Evolutionary conservation across 2,329 filamentous ascomycete species (phyloP), one percentile per base, ranked within the genome.

Genomic region (Cercospora nicotianae): DNA sequence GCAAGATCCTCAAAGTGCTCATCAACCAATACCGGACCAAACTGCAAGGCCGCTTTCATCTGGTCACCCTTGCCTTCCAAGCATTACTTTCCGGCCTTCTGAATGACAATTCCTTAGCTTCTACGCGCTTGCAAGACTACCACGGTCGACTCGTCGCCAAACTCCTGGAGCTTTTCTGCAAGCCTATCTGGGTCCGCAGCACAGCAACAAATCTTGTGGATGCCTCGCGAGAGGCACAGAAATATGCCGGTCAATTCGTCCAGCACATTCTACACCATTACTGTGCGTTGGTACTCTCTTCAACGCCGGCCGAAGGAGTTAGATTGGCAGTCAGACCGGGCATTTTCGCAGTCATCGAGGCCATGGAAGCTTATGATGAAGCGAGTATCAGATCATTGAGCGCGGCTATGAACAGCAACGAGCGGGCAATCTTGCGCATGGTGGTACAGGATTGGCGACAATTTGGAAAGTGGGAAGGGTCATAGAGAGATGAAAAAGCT

Each of bases 11-110:
- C 65, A 83, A 83, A 8, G 77, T 83, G 0, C 76, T 89, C 7
- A 77, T 90, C 7, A 80, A 84, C n/a, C 81, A 88, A 12, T 84
- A 89, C 72, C 84, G 87, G 23, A 80, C 84, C 16, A 85, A 86
- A 51, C 79, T 90, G 9, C 84, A 85, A 39, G 87, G 87, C 7
- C 86, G 88, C 26, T 86, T 86, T 77, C 87, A 90, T 72, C 79
- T 90, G 10, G 77, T 90, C 16, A 77, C 88, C 5, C 81, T 83
- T 0, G 79, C 85, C 12, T 81, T 90, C 66, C 85, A 88, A 72
- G 78, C 78, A 12, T 81, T 90, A 1, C 77, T 89, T 1, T 80
- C 81, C 64, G 85, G 84, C 61, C 81, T 90, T 10, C 89, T 89
- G 81, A 13, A 81, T 81, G 63, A 67, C 16, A 45, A 65, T 13